phyloP scores from a whole-genome alignment of 352 stramenopile species.

The Phytophthora europaea region DNA sequence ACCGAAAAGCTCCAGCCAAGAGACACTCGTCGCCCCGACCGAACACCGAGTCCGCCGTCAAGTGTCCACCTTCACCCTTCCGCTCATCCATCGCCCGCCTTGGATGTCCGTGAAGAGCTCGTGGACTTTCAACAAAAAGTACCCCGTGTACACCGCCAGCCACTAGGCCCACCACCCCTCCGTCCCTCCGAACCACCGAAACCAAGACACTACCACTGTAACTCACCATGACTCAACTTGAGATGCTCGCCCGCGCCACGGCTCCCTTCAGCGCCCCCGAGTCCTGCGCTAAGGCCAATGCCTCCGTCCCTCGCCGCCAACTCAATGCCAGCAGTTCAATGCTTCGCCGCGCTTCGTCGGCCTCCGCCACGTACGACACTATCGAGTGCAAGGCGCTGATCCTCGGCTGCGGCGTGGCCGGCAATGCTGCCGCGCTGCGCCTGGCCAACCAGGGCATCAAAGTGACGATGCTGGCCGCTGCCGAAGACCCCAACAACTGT shows the following conservation, averaged over 20 bases:
- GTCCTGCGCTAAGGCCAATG: slow-evolving; percentile 34
- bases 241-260: slow-evolving; percentile 45
- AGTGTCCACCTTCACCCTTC: slow-evolving; percentile 25
- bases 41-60: slow-evolving; percentile 19
- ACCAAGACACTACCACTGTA: slow-evolving; percentile 4
- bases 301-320: slow-evolving; percentile 43
- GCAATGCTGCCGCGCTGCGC: slow-evolving; percentile 80
- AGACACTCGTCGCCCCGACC: slow-evolving; percentile 16
- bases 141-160: slow-evolving; percentile 74
- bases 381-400: slow-evolving; percentile 74
- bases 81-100: slow-evolving; percentile 31
- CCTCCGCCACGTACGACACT: slow-evolving; percentile 54
- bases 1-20: slow-evolving; percentile 17
- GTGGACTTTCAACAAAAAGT: slow-evolving; percentile 90
- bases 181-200: slow-evolving; percentile 6
- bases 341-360: slow-evolving; percentile 48
- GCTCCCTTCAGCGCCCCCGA: slow-evolving; percentile 45
- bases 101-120: slow-evolving; percentile 87
- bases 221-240: slow-evolving; percentile 61
- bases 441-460: slow-evolving; percentile 77
- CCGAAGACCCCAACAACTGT: slow-evolving; percentile 87
- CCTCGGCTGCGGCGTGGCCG: slow-evolving; percentile 83
- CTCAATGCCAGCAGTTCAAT: slow-evolving; percentile 40
- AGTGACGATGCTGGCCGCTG: slow-evolving; percentile 85
- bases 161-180: slow-evolving; percentile 51